phyloP scores from a whole-genome alignment of 2,329 filamentous ascomycete species.

The Penicillium vulpinum region DNA sequence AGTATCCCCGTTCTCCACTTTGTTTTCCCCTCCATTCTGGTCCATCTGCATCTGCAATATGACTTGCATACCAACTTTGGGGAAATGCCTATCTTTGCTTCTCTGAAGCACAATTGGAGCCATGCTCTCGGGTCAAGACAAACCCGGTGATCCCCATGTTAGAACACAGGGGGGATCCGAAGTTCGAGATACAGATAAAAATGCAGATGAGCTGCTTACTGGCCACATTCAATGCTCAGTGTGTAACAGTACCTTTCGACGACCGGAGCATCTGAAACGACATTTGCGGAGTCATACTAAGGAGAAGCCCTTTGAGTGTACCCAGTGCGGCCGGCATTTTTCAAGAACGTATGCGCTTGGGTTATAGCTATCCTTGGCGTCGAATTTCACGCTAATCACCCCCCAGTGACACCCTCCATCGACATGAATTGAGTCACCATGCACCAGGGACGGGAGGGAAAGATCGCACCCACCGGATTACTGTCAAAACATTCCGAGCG shows the following conservation, averaged over 20 bases:
- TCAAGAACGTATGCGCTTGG: conserved; percentile 39
- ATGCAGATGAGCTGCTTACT: conserved; percentile 11
- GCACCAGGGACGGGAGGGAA: conserved; percentile 35
- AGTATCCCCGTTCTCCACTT: conserved; percentile 16
- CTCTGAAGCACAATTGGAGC: conserved; percentile 61
- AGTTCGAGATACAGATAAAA: conserved; percentile 1
- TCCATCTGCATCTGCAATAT: conserved; percentile 2
- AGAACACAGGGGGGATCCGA: not conserved
- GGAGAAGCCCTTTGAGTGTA: conserved; percentile 42
- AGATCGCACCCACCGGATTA: conserved; percentile 42
- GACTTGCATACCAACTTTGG: not conserved
- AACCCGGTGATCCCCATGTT: conserved; percentile 15
- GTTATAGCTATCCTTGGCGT: not conserved
- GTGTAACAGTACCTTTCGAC: conserved; percentile 41
- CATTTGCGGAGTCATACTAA: conserved; percentile 45
- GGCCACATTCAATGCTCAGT: conserved; percentile 35
- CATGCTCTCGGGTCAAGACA: conserved; percentile 33
- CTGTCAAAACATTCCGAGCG: conserved; percentile 44
- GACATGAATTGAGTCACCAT: conserved; percentile 43
- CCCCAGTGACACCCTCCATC: conserved; percentile 41
- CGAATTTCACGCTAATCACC: not conserved
- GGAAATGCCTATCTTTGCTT: not conserved
- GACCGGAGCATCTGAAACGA: conserved; percentile 45
- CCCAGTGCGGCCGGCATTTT: conserved; percentile 44
- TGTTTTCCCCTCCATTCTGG: conserved; percentile 10